These are phyloP conservation scores for Eremothecium coryli DNA, from an alignment of 1,139 yeast genomes.

Conservation along the genomic window DNA sequence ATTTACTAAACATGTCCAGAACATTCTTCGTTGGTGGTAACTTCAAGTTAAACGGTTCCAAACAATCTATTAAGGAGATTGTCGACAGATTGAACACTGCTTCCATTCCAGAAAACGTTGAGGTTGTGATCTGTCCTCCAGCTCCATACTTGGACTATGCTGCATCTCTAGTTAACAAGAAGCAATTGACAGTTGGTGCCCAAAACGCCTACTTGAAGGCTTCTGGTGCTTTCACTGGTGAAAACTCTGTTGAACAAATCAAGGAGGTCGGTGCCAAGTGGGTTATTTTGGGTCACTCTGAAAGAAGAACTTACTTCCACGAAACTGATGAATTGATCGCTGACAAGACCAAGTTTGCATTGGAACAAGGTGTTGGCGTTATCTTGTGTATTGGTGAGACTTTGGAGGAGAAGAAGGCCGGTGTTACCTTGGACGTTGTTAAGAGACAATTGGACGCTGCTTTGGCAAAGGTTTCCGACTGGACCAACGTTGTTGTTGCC, in stretches of 20 bases:
- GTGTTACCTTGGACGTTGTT: constrained; percentile 76
- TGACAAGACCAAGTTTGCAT: constrained; percentile 87
- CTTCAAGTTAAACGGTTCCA: constrained; percentile 98
- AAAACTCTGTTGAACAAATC: constrained; percentile 78
- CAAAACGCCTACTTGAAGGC: constrained; percentile 84
- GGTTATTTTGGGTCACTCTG: constrained; percentile 98
- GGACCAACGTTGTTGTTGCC: constrained; percentile 90
- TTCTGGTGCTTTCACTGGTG: constrained; percentile 98
- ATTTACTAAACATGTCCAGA: constrained; percentile 69
- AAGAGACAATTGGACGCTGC: constrained; percentile 89
- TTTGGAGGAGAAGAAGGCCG: constrained; percentile 86
- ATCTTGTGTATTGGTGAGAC: constrained; percentile 97
- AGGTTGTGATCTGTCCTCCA: constrained; percentile 95
- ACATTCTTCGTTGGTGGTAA: constrained; percentile 96
- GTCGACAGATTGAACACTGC: constrained; percentile 76
- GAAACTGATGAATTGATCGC: constrained; percentile 91
- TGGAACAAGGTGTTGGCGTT: constrained; percentile 79
- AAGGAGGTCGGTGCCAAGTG: constrained; percentile 89
- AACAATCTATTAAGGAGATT: constrained; percentile 72
- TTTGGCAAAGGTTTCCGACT: constrained; percentile 71
- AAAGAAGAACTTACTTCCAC: constrained; percentile 89
- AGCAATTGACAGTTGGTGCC: constrained; percentile 71
- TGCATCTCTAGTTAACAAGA: constrained; percentile 55
- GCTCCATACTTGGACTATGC: constrained; percentile 83
- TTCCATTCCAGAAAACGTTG: constrained; percentile 57